phyloP scores from a whole-genome alignment of 345 rosid genomes.

The Xanthoceras sorbifolium region DNA sequence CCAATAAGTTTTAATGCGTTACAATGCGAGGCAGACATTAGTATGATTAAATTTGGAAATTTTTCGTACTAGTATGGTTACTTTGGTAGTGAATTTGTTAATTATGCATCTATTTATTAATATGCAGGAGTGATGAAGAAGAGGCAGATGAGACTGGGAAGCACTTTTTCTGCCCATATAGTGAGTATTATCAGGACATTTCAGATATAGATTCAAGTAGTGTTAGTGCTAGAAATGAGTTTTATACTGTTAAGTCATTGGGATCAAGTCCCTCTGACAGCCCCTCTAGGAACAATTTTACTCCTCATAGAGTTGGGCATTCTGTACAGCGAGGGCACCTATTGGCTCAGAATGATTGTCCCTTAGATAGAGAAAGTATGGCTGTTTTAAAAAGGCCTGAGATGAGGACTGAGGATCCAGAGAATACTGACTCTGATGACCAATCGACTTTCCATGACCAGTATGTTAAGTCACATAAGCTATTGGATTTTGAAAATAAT shows the following conservation, averaged over 20 bases:
- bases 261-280: conserved; percentile 87
- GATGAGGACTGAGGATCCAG: conserved; percentile 44
- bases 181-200: conserved; percentile 63
- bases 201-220: conserved; percentile 81
- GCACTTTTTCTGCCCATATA: conserved; percentile 58
- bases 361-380: conserved; percentile 55
- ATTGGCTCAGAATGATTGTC: conserved; percentile 42
- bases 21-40: background rate
- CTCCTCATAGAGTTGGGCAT: conserved; percentile 68
- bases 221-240: conserved; percentile 79
- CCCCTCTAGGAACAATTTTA: conserved; percentile 85
- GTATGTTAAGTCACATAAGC: conserved; percentile 43
- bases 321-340: conserved; percentile 73
- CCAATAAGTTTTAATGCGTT: background rate
- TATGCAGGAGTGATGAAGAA: conserved; percentile 80
- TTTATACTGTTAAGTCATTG: conserved; percentile 63
- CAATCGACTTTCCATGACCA: conserved; percentile 37
- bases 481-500: conserved; percentile 84
- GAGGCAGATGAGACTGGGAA: conserved; percentile 59
- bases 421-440: conserved; percentile 51
- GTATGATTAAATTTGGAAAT: background rate
- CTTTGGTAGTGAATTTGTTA: background rate
- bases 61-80: background rate
- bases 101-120: conserved; percentile 15
- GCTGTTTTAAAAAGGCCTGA: conserved; percentile 58